phyloP scores from a whole-genome alignment of 495 filamentous ascomycete species.

The Talaromyces trachyspermus region DNA sequence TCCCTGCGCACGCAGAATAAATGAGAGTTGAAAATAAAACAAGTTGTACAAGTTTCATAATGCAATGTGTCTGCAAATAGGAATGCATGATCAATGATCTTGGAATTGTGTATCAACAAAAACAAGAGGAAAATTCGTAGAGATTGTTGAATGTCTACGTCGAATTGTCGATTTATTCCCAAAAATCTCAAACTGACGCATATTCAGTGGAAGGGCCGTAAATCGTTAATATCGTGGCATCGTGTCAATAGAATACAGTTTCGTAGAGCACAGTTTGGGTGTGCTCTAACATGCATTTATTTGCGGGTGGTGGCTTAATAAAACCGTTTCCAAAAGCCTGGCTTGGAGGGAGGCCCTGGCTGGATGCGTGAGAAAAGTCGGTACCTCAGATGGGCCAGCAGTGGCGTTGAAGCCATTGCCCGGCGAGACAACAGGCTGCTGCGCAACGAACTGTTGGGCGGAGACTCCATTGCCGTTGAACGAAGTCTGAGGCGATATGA shows the following conservation, averaged over 20 bases:
- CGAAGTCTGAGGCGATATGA: constrained; percentile 23
- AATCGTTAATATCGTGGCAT: constrained; percentile 41
- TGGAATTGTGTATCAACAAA: constrained; percentile 5
- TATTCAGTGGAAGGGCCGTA: constrained; percentile 10
- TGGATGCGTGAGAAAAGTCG: constrained; percentile 20
- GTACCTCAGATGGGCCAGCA: constrained; percentile 23
- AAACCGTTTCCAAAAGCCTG: constrained; percentile 14
- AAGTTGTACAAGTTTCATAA: constrained; percentile 4
- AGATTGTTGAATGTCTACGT: too few species aligned
- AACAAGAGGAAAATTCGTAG: too few species aligned
- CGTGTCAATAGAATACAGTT: constrained; percentile 39
- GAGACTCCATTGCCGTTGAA: constrained; percentile 17
- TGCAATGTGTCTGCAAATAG: constrained; percentile 2
- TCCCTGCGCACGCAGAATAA: constrained; percentile 2
- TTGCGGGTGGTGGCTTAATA: too few species aligned
- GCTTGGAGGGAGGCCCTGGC: constrained; percentile 21
- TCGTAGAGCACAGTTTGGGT: constrained; percentile 11
- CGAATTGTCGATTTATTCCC: background rate
- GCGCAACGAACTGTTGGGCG: constrained; percentile 19
- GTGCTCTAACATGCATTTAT: too few species aligned
- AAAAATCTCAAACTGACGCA: background rate
- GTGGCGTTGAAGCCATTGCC: constrained; percentile 10
- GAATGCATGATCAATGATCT: constrained; percentile 13
- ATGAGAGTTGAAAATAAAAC: background rate
- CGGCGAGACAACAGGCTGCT: constrained; percentile 11